Percentiles rank a stretch among this genome's conserved stretches.
These are phyloP conservation scores for Geoglossum cookeanum DNA, from an alignment of 2,329 filamentous ascomycete genomes.

Conservation along the genomic window DNA sequence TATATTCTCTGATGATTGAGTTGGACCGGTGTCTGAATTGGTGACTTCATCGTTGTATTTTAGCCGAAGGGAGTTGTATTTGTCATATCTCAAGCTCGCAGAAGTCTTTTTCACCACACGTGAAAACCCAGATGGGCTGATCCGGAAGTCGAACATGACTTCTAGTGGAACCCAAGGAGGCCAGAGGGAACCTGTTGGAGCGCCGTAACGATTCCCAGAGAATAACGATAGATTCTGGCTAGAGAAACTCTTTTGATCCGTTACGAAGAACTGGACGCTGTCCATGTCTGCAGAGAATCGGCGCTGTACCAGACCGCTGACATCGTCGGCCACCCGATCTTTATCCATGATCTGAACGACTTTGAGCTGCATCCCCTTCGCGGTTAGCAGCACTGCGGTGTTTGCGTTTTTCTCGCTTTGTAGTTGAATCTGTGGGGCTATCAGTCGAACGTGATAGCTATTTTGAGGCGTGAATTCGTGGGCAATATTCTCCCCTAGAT, in stretches of 20 bases:
- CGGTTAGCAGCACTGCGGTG: constrained; percentile 87
- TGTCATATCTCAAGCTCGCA: constrained; percentile 84
- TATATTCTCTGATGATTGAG: constrained; percentile 27
- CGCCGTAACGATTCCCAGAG: constrained; percentile 81
- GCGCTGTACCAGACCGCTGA: constrained; percentile 87
- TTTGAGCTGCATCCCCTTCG: constrained; percentile 96
- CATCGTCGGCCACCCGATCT: constrained; percentile 72
- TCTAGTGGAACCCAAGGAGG: constrained; percentile 97
- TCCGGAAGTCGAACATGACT: constrained; percentile 91
- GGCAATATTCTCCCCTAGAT: constrained; percentile 58
- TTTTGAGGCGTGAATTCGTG: constrained; percentile 81
- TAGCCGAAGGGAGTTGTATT: constrained; percentile 89
- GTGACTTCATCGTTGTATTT: constrained; percentile 94
- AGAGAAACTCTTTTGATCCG: constrained; percentile 76
- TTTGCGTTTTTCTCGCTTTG: constrained; percentile 97
- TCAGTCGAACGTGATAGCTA: constrained; percentile 83
- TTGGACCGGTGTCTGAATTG: constrained; percentile 32
- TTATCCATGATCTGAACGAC: constrained; percentile 98
- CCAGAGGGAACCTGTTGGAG: constrained; percentile 70
- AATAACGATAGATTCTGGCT: constrained; percentile 80
- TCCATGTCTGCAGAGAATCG: constrained; percentile 93
- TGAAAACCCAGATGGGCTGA: constrained; percentile 93
- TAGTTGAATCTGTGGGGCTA: constrained; percentile 92
- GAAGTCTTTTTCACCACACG: constrained; percentile 94
- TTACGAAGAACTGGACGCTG: constrained; percentile 94